A percentile compares a stretch with the other conserved stretches of the same genome.
Conservation (phyloP, 805 yeast genomes). For the Wickerhamiella brachini region DNA sequence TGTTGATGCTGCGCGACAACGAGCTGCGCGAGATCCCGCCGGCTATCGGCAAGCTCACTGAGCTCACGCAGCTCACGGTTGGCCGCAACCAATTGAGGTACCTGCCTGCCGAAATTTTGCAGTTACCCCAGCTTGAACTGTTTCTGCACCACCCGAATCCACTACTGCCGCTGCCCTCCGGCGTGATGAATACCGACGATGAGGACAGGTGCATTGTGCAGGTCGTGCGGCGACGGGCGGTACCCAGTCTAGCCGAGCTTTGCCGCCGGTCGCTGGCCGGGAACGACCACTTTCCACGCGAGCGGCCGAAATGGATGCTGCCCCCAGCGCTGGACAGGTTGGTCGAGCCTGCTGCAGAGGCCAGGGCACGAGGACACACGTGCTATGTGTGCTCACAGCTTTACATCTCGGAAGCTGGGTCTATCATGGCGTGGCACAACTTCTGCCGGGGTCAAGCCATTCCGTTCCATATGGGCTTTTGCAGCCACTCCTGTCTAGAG, state of each 20-base stretch:
- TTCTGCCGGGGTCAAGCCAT: background rate
- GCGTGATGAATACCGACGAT: background rate
- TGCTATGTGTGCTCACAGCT: background rate
- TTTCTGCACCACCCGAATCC: constrained; percentile 27
- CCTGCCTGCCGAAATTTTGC: constrained; percentile 26
- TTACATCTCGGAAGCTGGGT: background rate
- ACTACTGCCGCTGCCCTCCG: constrained; percentile 16
- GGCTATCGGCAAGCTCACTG: constrained; percentile 19
- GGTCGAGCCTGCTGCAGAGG: background rate
- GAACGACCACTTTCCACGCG: background rate
- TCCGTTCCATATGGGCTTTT: constrained; percentile 3
- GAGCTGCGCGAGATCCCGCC: constrained; percentile 23
- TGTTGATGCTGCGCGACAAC: constrained; percentile 25
- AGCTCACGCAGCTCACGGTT: constrained; percentile 24
- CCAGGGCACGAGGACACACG: background rate
- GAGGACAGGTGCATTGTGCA: background rate
- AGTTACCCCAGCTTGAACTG: constrained; percentile 17
- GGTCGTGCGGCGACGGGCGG: background rate
- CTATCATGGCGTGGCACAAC: constrained; percentile 2
- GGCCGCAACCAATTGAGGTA: constrained; percentile 23
- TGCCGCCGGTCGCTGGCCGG: constrained; percentile 8
- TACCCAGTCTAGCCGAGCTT: constrained; percentile 9
- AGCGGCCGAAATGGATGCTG: background rate
- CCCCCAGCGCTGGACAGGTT: background rate
- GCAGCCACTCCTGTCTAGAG: background rate